Evolutionary conservation across 306 rosid species (phyloP), one percentile per base, ranked within the genome.

Genomic region (Prunus davidiana): DNA sequence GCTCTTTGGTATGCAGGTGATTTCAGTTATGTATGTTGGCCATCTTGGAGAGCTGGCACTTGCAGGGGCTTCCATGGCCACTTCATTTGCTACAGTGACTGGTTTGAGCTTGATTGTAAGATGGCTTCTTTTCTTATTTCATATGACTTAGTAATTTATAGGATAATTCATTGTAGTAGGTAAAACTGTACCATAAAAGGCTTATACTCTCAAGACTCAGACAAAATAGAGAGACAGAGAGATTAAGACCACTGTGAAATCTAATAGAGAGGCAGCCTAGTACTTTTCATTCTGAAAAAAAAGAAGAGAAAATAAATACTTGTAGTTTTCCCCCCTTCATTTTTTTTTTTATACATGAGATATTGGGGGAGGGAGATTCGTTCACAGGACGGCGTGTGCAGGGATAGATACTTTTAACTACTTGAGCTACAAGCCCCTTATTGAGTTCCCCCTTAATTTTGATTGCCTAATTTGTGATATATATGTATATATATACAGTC

Each of bases 21-120:
- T 79, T 24, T 82, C 89, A 24, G 68, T 85, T 47, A 85, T 82
- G 89, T 85, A 76, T 47, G 84, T 82, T 3, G 89, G 89, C 12
- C 89, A 82, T 58, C 84, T 82, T 24, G 84, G 89, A 15, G 82
- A 82, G 78, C 77, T 85, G 2, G 51, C 88, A 64, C 84, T 85
- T 47, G 68, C 88, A 19, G 79, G 82, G 58, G 86, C 86, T 27
- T 82, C 82, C 1, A 72, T 85, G 84, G 89, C 86, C 32, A 85
- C 84, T 62, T 85, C 89, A 9, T 85, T 85, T 24, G 84, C 84
- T 4, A 67, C 80, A 0, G 86, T 85, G 4, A 82, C 89, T 57
- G 86, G 86, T 22, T 76, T 82, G 75, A 85, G 84, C 72, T 71
- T 82, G 32, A 66, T 85, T 74, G 88, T 85, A 73, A 69, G 80